Evolutionary conservation across 805 yeast species (phyloP).

Genomic region (Zygoascus ofunaensis): DNA sequence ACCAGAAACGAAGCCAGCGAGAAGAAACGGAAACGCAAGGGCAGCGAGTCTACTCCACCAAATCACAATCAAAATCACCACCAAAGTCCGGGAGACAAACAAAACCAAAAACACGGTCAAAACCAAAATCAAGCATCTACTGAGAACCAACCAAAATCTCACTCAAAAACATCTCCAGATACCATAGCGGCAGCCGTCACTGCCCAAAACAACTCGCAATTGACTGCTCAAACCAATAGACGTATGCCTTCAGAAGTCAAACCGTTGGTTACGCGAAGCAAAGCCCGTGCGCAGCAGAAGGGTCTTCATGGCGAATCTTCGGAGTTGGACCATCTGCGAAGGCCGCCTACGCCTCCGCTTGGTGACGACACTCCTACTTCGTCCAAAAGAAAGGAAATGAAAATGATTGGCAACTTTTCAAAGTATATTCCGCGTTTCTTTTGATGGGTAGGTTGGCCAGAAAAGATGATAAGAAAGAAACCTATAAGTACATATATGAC

Average conservation of each 20-base stretch:
- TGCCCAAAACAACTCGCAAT: background rate
- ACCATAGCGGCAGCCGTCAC: background rate
- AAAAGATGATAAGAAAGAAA: no score
- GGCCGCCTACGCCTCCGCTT: constrained; percentile 2
- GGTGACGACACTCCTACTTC: constrained; percentile 2
- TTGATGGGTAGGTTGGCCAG: constrained; percentile 1
- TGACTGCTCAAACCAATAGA: background rate
- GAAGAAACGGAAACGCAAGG: constrained; percentile 2
- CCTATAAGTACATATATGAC: no score
- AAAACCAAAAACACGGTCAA: background rate
- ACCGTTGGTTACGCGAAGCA: constrained; percentile 8
- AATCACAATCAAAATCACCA: background rate
- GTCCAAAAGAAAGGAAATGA: constrained; percentile 1
- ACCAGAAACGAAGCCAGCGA: background rate
- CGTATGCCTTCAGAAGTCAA: constrained; percentile 7
- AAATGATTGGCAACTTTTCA: constrained; percentile 11
- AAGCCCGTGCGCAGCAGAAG: constrained; percentile 1
- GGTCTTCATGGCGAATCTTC: background rate
- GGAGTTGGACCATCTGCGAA: background rate
- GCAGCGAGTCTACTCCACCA: background rate
- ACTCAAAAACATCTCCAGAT: background rate
- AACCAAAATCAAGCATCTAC: no score
- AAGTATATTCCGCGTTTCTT: constrained; percentile 13
- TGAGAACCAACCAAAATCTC: background rate
- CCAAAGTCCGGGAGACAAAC: background rate